Base-by-base conservation (phyloP, 2,329 filamentous ascomycete genomes). In the Colletotrichum godetiae region DNA sequence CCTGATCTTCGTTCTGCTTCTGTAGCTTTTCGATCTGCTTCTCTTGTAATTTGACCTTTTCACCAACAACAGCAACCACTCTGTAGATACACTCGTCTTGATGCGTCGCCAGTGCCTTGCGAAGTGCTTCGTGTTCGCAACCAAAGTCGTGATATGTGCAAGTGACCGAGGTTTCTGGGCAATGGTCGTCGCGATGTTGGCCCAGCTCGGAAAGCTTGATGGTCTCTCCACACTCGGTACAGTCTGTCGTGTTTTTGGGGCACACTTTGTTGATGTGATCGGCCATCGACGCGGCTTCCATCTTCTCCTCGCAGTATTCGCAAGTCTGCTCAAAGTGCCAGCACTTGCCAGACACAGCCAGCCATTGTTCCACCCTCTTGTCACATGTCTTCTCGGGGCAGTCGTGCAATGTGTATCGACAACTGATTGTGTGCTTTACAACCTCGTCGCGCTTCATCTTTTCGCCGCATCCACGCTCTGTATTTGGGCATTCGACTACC, bases 401-500 rank as follows among this genome's bases (percentile, higher is more conserved):
- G n/a, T 84, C 82, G 24, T 90, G 87, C 37, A 87, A 81, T 5
- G 87, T 87, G 76, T 88, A 90, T 1, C 84, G 84, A 77, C 91
- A 93, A 61, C 90, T 84, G 8, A 86, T 85, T 53, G 90, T 85
- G 77, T 93, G 91, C 31, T 85, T 84, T 76, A 88, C 85, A 10
- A 92, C 84, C 31, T 87, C 83, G 55, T 89, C 88, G 10, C 91
- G 85, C 6, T 87, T 83, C 59, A 90, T 81, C 11, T 86, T 81
- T 52, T 84, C 81, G 49, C 81, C 79, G 78, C 91, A 93, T 10
- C 89, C 89, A 46, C 83, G 80, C 15, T 79, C 78, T 2, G 81
- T 78, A 75, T 90, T 89, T 2, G 91, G 90, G 68, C 91, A 93
- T 71, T 86, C 85, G 61, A 91, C 91, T 31, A 85, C 80, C 12